Base-by-base conservation (phyloP, 2,329 filamentous ascomycete species). In the Ceratocystis albifundus region DNA sequence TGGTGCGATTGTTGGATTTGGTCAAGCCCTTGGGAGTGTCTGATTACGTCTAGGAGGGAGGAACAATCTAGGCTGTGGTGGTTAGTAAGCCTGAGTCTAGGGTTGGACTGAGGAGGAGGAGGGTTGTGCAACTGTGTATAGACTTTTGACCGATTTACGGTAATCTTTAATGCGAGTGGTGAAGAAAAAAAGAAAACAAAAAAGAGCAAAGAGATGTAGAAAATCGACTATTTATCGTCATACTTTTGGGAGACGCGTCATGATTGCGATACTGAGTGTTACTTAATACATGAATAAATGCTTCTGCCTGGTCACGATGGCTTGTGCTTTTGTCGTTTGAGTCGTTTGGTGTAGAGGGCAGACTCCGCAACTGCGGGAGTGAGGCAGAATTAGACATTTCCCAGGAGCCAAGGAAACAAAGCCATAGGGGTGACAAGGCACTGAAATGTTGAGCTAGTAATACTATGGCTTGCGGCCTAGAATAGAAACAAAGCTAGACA, bases 261-360 rank as follows among this genome's bases (percentile, higher is more conserved):
- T n/a, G 17, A 53, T 28, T 28, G 55, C 55, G 8, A 7, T n/a
- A 4, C 32, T 10, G 28, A 36, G n/a, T n/a, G 17, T 20, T 10
- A 20, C 55, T 36, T 59, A 36, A n/a, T 59, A 8, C 15, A n/a
- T 20, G 12, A 6, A 7, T 10, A 10, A 36, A 59, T 59, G 55
- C 8, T 59, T 36, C 55, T 59, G 55, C 55, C 55, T 59, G n/a
- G 28, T 17, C 25, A n/a, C 12, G 28, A 59, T 59, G 55, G 55
- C 55, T 59, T 59, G 55, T 59, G 55, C 55, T 32, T 53, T 59
- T 59, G 55, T n/a, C n/a, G 28, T n/a, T 22, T n/a, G 48, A n/a
- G 55, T n/a, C n/a, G 28, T n/a, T 22, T n/a, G 48, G 48, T 20
- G 10, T 8, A 12, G 55, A 5, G 22, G 55, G 55, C 28, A 59